These are phyloP conservation scores for Conticribra guillardii DNA, from an alignment of 108 stramenopile species.

Conservation along the genomic window DNA sequence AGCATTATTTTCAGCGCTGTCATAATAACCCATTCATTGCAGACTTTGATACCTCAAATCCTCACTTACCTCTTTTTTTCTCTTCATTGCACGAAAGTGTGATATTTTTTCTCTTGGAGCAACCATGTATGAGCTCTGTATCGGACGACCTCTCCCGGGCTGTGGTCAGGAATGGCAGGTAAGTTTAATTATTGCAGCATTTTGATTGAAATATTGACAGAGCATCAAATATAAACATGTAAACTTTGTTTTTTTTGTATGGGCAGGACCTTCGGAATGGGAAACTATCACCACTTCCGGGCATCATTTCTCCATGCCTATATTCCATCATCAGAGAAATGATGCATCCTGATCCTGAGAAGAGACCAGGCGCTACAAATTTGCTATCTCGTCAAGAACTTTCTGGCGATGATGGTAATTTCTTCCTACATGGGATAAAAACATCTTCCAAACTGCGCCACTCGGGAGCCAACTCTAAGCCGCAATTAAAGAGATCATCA, in stretches of 20 bases:
- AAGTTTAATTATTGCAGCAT: not conserved
- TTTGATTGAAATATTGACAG: not conserved
- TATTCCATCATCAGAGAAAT: conserved; percentile 44
- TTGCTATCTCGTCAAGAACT: conserved; percentile 41
- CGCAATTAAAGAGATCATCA: conserved; percentile 21
- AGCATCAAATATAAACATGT: too few species aligned
- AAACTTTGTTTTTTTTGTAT: not conserved
- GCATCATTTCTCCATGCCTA: conserved; percentile 38
- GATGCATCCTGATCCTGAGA: conserved; percentile 59
- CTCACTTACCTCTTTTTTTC: not conserved
- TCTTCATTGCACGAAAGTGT: too few species aligned
- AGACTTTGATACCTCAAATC: too few species aligned
- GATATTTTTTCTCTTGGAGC: conserved; percentile 78
- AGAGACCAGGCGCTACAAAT: conserved; percentile 53
- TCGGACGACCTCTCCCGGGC: conserved; percentile 45
- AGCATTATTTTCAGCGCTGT: too few species aligned
- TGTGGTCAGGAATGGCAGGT: conserved; percentile 69
- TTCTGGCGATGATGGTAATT: conserved; percentile 4
- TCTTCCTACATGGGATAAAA: not conserved
- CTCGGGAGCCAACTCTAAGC: conserved; percentile 2
- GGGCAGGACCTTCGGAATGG: conserved; percentile 55
- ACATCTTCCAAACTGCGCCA: not conserved
- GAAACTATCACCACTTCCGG: conserved; percentile 39
- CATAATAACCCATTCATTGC: too few species aligned
- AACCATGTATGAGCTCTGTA: conserved; percentile 67